Evolutionary conservation across 192 early-diverging fungal species (phyloP).

Genomic region (Linnemannia exigua): DNA sequence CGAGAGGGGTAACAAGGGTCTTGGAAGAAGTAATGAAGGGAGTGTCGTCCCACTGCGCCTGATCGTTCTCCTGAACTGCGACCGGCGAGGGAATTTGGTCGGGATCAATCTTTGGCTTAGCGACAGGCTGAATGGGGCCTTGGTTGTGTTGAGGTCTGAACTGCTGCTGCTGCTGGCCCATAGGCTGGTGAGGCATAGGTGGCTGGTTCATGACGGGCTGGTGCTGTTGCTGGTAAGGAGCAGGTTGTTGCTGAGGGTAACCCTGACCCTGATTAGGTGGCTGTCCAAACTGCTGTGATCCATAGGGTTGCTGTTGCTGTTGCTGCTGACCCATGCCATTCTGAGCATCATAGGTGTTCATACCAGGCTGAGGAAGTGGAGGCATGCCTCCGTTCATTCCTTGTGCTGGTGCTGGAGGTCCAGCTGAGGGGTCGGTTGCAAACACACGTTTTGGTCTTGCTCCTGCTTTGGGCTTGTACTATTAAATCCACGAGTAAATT

Average conservation of each 20-base stretch:
- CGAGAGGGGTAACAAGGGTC: slow-evolving; percentile 78
- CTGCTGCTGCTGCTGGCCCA: slow-evolving; percentile 37
- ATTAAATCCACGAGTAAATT: background rate
- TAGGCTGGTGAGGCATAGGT: slow-evolving; percentile 47
- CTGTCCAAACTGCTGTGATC: slow-evolving; percentile 33
- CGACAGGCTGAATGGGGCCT: slow-evolving; percentile 40
- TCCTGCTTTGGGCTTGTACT: slow-evolving; percentile 44
- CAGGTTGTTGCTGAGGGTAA: slow-evolving; percentile 41
- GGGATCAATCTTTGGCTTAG: slow-evolving; percentile 88
- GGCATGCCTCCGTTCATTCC: slow-evolving; percentile 31
- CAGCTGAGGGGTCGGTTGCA: slow-evolving; percentile 29
- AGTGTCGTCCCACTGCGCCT: slow-evolving; percentile 72
- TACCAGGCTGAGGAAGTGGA: slow-evolving; percentile 26
- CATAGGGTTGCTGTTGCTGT: slow-evolving; percentile 29
- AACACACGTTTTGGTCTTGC: slow-evolving; percentile 51
- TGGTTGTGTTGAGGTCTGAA: slow-evolving; percentile 34
- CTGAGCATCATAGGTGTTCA: slow-evolving; percentile 27
- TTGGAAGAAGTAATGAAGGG: slow-evolving; percentile 82
- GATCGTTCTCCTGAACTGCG: slow-evolving; percentile 87
- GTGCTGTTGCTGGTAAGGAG: slow-evolving; percentile 27
- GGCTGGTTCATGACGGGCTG: slow-evolving; percentile 53
- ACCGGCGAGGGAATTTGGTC: slow-evolving; percentile 95
- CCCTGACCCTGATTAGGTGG: slow-evolving; percentile 29
- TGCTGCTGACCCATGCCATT: slow-evolving; percentile 20
- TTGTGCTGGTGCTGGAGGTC: slow-evolving; percentile 16